A percentile compares a stretch with the other conserved stretches of the same genome.
These are phyloP conservation scores for Malus sylvestris DNA, from an alignment of 306 rosid species.

Conservation along the genomic window DNA sequence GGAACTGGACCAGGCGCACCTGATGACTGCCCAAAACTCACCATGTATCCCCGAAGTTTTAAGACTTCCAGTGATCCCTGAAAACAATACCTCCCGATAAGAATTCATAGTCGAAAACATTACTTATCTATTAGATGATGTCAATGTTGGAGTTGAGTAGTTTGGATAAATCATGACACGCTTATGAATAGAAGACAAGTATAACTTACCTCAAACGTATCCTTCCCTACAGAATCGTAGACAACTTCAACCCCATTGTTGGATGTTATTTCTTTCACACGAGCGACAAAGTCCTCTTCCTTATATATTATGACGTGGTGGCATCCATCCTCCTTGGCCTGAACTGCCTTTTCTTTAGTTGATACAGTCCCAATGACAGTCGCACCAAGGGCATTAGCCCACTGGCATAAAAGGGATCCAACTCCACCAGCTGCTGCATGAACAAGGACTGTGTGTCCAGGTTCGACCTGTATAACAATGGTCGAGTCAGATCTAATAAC, in stretches of 20 bases:
- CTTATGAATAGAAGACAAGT: not conserved
- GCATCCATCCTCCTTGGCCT: slow-evolving; percentile 91
- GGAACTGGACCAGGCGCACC: slow-evolving; percentile 83
- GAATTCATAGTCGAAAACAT: not conserved
- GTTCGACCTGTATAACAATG: slow-evolving; percentile 45
- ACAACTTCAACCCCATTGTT: slow-evolving; percentile 87
- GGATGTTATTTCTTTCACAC: slow-evolving; percentile 70
- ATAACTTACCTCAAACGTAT: slow-evolving; percentile 63
- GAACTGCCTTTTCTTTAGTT: slow-evolving; percentile 70
- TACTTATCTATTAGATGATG: not conserved
- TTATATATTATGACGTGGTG: slow-evolving; percentile 64
- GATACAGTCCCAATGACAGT: slow-evolving; percentile 86
- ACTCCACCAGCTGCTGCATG: slow-evolving; percentile 99
- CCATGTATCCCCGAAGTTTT: slow-evolving; percentile 71
- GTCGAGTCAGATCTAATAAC: not conserved
- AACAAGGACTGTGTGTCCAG: slow-evolving; percentile 68
- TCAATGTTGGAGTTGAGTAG: not conserved
- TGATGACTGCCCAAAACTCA: slow-evolving; percentile 81
- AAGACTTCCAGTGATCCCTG: slow-evolving; percentile 83
- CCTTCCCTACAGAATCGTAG: slow-evolving; percentile 90
- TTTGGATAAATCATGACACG: not conserved
- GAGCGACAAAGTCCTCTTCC: slow-evolving; percentile 78
- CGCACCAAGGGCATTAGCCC: slow-evolving; percentile 93
- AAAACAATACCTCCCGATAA: slow-evolving; percentile 1
- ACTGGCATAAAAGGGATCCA: slow-evolving; percentile 85